Base-by-base conservation (phyloP, 805 yeast species). In the Vanderwaltozyma polyspora region DNA sequence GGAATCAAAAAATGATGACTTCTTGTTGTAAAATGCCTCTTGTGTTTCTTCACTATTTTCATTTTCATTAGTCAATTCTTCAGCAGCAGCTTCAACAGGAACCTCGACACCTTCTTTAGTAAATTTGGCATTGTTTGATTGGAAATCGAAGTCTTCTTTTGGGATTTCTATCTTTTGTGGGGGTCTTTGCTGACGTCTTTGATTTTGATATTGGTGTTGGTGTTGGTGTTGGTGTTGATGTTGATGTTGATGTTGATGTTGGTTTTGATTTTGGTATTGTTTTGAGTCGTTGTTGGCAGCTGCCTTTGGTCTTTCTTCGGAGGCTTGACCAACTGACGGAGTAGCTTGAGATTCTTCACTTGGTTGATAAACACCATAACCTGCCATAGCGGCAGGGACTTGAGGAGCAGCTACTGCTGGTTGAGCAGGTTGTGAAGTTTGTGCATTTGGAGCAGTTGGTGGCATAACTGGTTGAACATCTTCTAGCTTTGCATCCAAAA, bases 1-100 rank as follows among this genome's bases (percentile, higher is more conserved):
- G 41, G 72, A 74, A 59, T 91, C 97, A 51, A 89, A 89, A 58
- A 91, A 89, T 2, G 96, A 86, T 11, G 85, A 73, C 49, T 72
- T 70, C 57, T 78, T 85, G 62, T 86, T 72, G 63, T 91, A 91
- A 19, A 67, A 72, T 15, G 58, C 50, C 12, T 49, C 57, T 3
- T 8, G 23, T 21, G 43, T 37, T 10, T 39, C 14, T 19, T 37
- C 39, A 13, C 19, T 39, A 11, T 32, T 36, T n/a, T 25, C 30
- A 13, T 10, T 13, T 9, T 21, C 29, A n/a, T 18, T 16, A 11
- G 29, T 37, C 11, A 28, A 26, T 14, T 28, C 33, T 5, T 33
- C 39, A 4, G 26, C 33, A n/a, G 24, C 19, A 21, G 22, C 39
- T 16, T 39, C 41, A 2, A 35, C 41, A 10, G 38, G 34, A 21